Evolutionary conservation across 768 basidiomycete species (phyloP).

Genomic region (Panaeolus papilionaceus): DNA sequence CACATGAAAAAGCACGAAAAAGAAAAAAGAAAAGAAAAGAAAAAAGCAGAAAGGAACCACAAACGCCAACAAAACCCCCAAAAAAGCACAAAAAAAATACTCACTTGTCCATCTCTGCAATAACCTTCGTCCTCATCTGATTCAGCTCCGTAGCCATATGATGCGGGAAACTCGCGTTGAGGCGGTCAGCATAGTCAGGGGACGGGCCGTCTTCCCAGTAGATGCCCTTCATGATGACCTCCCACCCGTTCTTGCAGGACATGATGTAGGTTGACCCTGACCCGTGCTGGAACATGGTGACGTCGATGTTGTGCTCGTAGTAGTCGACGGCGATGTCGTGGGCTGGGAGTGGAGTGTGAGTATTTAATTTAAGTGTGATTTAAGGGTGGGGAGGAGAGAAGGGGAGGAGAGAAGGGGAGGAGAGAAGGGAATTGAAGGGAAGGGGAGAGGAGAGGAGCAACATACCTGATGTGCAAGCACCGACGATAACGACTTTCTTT

Average conservation of each 20-base stretch:
- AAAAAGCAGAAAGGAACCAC: no score
- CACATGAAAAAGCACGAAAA: no score
- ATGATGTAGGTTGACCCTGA: constrained; percentile 59
- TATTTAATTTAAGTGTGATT: no score
- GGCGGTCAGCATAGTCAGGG: constrained; percentile 54
- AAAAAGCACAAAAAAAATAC: constrained; percentile 2
- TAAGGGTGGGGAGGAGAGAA: no score
- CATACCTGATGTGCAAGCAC: constrained; percentile 66
- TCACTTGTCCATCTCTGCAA: constrained; percentile 45
- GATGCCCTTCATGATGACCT: constrained; percentile 35
- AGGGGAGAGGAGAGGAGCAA: constrained; percentile 14
- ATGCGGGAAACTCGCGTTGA: constrained; percentile 55
- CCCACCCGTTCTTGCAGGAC: constrained; percentile 46
- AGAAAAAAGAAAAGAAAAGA: no score
- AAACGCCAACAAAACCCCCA: no score
- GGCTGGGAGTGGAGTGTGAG: constrained; percentile 25
- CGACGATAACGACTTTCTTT: constrained; percentile 73
- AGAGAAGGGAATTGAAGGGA: constrained; percentile 29
- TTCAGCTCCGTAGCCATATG: constrained; percentile 28
- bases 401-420: no score
- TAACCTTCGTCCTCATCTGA: constrained; percentile 26
- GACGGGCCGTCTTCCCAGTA: constrained; percentile 59
- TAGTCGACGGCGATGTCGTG: constrained; percentile 50
- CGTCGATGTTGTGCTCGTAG: constrained; percentile 42
- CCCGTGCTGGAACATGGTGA: constrained; percentile 55